These are phyloP conservation scores for Geotrichum restrictum DNA, from an alignment of 1,139 yeast species.

Conservation along the genomic window DNA sequence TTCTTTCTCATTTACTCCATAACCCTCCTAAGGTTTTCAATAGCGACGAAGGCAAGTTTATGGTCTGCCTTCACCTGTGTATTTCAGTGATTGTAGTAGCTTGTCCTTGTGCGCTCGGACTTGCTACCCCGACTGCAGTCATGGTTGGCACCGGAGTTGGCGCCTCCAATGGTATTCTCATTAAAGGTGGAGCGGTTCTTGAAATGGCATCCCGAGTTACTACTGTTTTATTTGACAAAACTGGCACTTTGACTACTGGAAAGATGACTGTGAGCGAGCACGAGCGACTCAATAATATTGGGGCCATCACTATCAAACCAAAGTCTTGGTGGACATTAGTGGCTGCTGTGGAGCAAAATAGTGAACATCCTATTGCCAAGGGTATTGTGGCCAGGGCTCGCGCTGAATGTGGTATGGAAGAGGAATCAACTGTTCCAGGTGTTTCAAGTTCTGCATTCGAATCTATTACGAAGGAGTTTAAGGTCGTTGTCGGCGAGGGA, in stretches of 20 bases:
- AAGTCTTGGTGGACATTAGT: conserved; percentile 56
- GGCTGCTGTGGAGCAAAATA: conserved; percentile 59
- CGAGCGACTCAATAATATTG: conserved; percentile 3
- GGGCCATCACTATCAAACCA: conserved; percentile 17
- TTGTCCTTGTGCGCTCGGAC: conserved; percentile 95
- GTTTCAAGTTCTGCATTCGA: conserved; percentile 37
- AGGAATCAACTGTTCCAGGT: conserved; percentile 15
- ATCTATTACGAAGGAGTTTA: conserved; percentile 43
- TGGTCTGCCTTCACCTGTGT: conserved; percentile 73
- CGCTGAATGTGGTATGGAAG: conserved; percentile 22
- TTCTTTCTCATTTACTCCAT: conserved; percentile 41
- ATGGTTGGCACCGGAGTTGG: conserved; percentile 99
- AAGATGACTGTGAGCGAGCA: conserved; percentile 55
- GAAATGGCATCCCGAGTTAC: conserved; percentile 68
- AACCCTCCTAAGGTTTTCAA: conserved; percentile 55
- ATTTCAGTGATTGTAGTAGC: conserved; percentile 95
- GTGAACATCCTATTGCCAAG: conserved; percentile 86
- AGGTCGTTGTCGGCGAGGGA: conserved; percentile 68
- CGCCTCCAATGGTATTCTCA: conserved; percentile 80
- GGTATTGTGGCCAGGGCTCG: conserved; percentile 51
- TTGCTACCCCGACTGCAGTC: conserved; percentile 97
- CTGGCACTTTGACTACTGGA: conserved; percentile 92
- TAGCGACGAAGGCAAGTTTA: conserved; percentile 55
- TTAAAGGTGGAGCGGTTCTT: conserved; percentile 88
- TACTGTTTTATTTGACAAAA: conserved; percentile 82